Base-by-base conservation (phyloP, 169 alveolate genomes). In the Babesia gibsoni region DNA sequence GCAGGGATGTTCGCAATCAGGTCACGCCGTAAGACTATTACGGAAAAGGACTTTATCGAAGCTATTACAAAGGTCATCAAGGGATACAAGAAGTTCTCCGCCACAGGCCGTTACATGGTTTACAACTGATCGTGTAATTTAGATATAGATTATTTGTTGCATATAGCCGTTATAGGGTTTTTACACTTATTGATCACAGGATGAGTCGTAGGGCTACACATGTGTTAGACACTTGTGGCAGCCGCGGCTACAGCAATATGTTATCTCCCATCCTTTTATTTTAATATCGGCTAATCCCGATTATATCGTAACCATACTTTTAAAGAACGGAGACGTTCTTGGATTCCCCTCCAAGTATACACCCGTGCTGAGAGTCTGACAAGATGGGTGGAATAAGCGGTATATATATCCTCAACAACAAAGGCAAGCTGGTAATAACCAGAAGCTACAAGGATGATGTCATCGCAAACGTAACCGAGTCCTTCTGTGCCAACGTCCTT, bases 1-100 rank as follows among this genome's bases (percentile, higher is more conserved):
- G 99, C 99, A 36, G 99, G 99, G 23, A 97, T 98, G 98, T 95
- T 95, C 68, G 99, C 99, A 14, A 96, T 98, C 52, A 94, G 99
- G 68, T 99, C 98, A 7, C 93, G 99, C 77, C 89, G 99, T 80
- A 97, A 98, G 94, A 94, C 96, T 41, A 96, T 98, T 67, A 85
- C 97, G 32, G 99, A 96, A 84, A 94, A 94, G 88, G 99, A 98
- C 67, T 89, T 97, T 37, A 74, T 95, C 58, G 99, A 96, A 39
- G 98, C 99, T 16, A 95, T 96, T 69, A 96, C 97, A 69, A 96
- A 96, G 73, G 99, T 96, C 58, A 95, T 97, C 66, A 96, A 95
- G 68, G 99, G 99, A 16, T 97, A 96, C 83, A 89, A 96, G 61
- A 97, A 96, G 92, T 96, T 96, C 93, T 94, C 98, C 32, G 99